These are phyloP conservation scores for Trebouxia sp. DNA, from an alignment of 139 green algal species.

Conservation along the genomic window DNA sequence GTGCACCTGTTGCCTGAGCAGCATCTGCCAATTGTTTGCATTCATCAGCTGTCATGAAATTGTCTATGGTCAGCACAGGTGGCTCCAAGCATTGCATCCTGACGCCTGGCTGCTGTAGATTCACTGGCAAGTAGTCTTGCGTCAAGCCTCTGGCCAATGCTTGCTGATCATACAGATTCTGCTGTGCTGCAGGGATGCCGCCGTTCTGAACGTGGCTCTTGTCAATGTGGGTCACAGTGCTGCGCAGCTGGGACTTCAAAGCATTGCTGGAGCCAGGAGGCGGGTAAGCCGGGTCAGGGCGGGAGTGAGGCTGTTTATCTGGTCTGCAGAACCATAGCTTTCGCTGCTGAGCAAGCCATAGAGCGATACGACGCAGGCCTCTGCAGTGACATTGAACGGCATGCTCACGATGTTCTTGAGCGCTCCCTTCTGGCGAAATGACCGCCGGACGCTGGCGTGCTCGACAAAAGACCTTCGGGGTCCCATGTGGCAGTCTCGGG, in stretches of 20 bases:
- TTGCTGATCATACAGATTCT: not conserved
- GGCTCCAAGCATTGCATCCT: conserved; percentile 65
- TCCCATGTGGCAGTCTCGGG: conserved; percentile 40
- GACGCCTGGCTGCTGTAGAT: conserved; percentile 55
- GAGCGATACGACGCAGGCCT: too few relatives aligned
- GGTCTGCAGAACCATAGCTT: too few relatives aligned
- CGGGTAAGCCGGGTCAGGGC: not conserved
- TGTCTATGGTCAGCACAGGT: conserved; percentile 55
- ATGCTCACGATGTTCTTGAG: not conserved
- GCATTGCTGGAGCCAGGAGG: not conserved
- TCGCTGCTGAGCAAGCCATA: too few relatives aligned
- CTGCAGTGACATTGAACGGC: not conserved
- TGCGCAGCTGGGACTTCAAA: not conserved
- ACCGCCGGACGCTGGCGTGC: not conserved
- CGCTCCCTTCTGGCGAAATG: conserved; percentile 43
- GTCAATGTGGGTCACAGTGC: not conserved
- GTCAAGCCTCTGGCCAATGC: not conserved
- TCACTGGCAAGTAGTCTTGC: conserved; percentile 50
- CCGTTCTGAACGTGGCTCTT: conserved; percentile 1
- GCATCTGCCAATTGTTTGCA: conserved; percentile 40
- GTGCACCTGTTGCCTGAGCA: not conserved
- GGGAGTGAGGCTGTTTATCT: not conserved
- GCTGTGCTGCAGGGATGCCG: not conserved
- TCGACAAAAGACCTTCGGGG: conserved; percentile 43
- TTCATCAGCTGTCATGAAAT: conserved; percentile 48